A percentile compares a stretch with the other conserved stretches of the same genome.
Evolutionary conservation across 306 rosid species (phyloP).

Genomic region (Gleditsia sinensis): DNA sequence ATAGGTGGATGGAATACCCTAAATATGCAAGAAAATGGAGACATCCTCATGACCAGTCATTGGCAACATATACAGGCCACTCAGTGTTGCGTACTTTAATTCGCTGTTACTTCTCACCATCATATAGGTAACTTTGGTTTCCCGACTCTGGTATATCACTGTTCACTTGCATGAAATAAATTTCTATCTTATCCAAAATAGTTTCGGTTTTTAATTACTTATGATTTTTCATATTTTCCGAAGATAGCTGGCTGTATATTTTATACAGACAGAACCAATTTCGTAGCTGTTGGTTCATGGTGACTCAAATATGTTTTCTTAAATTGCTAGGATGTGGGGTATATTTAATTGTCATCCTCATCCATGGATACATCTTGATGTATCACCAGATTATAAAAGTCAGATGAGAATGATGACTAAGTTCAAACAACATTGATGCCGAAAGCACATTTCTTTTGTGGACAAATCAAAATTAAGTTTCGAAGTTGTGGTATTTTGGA

Average conservation of each 20-base stretch:
- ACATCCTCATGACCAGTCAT: constrained; percentile 19
- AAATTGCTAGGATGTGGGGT: background rate
- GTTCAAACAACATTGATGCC: background rate
- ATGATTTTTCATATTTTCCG: background rate
- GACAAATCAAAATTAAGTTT: background rate
- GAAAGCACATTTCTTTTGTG: background rate
- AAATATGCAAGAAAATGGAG: background rate
- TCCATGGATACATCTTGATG: background rate
- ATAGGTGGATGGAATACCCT: constrained; percentile 19
- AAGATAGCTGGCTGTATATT: background rate
- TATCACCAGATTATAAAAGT: background rate
- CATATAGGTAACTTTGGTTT: constrained; percentile 14
- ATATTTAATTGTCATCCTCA: background rate
- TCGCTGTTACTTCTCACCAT: constrained; percentile 18
- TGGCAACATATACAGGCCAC: constrained; percentile 13
- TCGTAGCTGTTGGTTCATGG: background rate
- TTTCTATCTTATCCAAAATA: background rate
- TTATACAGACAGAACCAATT: background rate
- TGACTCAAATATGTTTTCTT: background rate
- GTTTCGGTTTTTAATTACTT: background rate
- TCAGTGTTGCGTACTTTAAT: constrained; percentile 17
- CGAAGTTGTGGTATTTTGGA: background rate
- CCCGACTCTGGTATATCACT: background rate
- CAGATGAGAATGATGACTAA: background rate
- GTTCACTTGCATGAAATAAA: background rate